Conservation (phyloP, 306 rosid genomes). For the Prunus campanulata region DNA sequence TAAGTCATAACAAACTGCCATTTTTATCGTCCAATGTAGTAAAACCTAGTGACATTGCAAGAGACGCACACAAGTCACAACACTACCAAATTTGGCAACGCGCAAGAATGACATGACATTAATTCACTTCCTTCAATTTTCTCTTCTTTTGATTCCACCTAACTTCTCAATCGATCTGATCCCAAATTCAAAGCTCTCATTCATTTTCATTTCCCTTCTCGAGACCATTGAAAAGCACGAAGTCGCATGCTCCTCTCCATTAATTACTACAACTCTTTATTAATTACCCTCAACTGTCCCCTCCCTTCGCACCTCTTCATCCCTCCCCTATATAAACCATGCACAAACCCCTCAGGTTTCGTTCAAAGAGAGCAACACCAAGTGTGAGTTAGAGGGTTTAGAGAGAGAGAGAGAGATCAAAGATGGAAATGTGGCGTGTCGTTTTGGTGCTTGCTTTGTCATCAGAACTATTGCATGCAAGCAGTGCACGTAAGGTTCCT, state of each 20-base stretch:
- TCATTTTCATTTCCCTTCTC: constrained; percentile 33
- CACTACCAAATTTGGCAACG: constrained; percentile 5
- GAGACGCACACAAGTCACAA: constrained; percentile 10
- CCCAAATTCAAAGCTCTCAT: constrained; percentile 25
- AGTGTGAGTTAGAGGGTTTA: not conserved
- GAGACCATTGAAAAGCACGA: constrained; percentile 22
- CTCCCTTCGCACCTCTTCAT: not conserved
- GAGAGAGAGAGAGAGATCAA: not conserved
- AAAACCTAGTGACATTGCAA: not conserved
- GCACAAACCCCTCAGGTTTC: not conserved
- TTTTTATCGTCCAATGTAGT: too few relatives aligned
- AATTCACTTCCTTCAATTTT: constrained; percentile 39
- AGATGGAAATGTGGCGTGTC: constrained; percentile 33
- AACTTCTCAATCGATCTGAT: constrained; percentile 41
- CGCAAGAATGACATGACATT: constrained; percentile 14
- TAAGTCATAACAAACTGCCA: too few relatives aligned
- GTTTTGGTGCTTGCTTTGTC: constrained; percentile 31
- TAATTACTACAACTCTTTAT: constrained; percentile 23
- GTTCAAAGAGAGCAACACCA: not conserved
- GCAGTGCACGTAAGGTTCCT: constrained; percentile 47
- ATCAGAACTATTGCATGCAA: constrained; percentile 38
- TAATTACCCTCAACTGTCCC: constrained; percentile 55
- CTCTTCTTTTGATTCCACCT: constrained; percentile 53
- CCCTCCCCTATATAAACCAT: constrained; percentile 24
- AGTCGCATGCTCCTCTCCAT: not conserved